Evolutionary conservation across 106 monocot genomes (phyloP).

Genomic region (Acorus gramineus): DNA sequence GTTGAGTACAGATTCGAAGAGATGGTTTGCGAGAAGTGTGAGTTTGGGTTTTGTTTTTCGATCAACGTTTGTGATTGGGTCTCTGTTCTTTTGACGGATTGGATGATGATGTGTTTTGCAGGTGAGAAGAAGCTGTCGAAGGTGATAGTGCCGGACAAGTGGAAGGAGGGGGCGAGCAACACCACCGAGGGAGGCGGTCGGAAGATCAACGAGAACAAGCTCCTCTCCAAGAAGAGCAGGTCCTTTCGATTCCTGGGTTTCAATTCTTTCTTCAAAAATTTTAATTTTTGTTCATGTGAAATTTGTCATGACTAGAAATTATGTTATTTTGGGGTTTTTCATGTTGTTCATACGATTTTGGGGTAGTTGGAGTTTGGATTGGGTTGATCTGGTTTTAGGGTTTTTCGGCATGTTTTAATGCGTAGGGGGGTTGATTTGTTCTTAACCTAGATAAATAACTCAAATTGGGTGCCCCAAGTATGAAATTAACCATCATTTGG

Average conservation of each 20-base stretch:
- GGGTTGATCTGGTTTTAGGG: not conserved
- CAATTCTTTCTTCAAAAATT: too few species aligned
- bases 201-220: conserved; percentile 99
- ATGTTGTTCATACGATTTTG: too few species aligned
- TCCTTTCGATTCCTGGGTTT: conserved; percentile 3
- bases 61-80: too few species aligned
- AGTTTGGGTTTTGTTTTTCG: conserved; percentile 1
- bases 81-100: not conserved
- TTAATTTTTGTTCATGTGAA: too few species aligned
- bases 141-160: conserved; percentile 99
- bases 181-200: conserved; percentile 90
- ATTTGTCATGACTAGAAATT: too few species aligned
- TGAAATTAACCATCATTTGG: too few species aligned
- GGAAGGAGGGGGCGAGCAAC: conserved; percentile 99
- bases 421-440: too few species aligned
- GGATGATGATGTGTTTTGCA: conserved; percentile 11
- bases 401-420: too few species aligned
- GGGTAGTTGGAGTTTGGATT: too few species aligned
- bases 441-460: too few species aligned
- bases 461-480: too few species aligned
- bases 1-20: not conserved
- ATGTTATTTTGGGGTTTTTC: too few species aligned
- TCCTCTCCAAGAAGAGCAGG: conserved; percentile 93
- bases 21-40: conserved; percentile 98
- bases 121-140: conserved; percentile 98